Evolutionary conservation across 352 stramenopile species (phyloP), one percentile per base, ranked within the genome.

Genomic region (Phytophthora colocasiae): DNA sequence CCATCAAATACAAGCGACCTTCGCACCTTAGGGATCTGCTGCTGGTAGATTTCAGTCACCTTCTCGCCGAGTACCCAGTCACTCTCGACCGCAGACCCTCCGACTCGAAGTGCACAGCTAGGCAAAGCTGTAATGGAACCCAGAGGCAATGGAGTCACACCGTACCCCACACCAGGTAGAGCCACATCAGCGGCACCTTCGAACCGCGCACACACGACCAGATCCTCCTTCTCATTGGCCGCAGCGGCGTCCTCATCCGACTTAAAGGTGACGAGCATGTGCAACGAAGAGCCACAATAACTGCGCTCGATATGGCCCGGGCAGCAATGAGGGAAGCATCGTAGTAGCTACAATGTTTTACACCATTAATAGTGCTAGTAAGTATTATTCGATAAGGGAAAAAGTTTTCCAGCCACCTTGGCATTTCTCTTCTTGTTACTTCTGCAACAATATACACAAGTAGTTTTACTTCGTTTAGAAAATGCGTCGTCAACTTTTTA

Each of bases 311-410:
- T 41, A 44, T 81, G 73, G 11, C 58, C 47, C 0, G 69, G 73
- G 45, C 73, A 81, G 43, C 69, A 81, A 49, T 81, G 73, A 12
- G 73, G 73, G 51, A 78, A 81, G 53, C 73, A 81, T 3, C 72
- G 66, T 10, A 70, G 44, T 36, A 74, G 29, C 60, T 70, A 60
- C 15, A 46, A 40, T 32, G 24, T 34, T 10, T 50, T 5, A 1
- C 22, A 22, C 22, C 22, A 2, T 22, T 22, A 22, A 22, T 22
- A 22, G 22, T 22, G 22, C 22, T 22, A 14, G n/a, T 19, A 12
- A 43, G 10, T 19, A 19, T 43, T 4, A 22, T 3, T 15, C 32
- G 57, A 34, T 56, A 34, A 4, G 44, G 14, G 5, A 50, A 36
- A 32, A 32, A 0, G 29, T 15, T 34, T 17, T 34, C 10, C 8